Evolutionary conservation across 441 rosid genomes (phyloP), one percentile per base, ranked within the genome.

Genomic region (Gossypium gossypioides): DNA sequence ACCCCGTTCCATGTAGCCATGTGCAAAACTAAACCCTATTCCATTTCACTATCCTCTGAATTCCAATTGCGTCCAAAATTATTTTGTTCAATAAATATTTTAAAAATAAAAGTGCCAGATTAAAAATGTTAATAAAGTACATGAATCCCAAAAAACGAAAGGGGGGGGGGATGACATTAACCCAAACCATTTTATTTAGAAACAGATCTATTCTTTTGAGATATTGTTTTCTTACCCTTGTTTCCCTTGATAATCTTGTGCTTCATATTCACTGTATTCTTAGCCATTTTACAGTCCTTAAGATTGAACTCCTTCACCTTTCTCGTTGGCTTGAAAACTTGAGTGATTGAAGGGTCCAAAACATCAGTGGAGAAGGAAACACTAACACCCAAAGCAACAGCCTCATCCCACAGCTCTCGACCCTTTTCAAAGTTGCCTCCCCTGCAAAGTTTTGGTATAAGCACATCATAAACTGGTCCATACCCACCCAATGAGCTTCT

Each of bases 351-450:
- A 46, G 89, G 88, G 76, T 87, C 86, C 51, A 91, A 77, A 59
- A 89, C 59, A 73, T 83, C 87, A 3, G 42, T 60, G 0, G 91
- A 80, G 81, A 87, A 86, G 40, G 74, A 29, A 74, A 87, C 79
- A 19, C 68, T 46, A 50, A 87, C 68, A 64, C 84, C 89, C 62
- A 66, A 69, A 12, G 77, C 75, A 75, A 73, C 63, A 9, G 96
- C 96, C 74, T 93, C 94, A 58, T 87, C 86, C 91, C 92, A 91
- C 16, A 93, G 85, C 74, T 85, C 87, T 81, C 73, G 79, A 16
- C 85, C 98, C 86, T 77, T 89, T 46, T 79, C 85, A 67, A 91
- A 93, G 55, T 93, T 73, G 22, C 96, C 97, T 62, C 87, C 87
- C 78, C 78, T 84, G 71, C 93, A 91, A 40, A 93, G 86, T 83